Evolutionary conservation across 768 basidiomycete species (phyloP), one percentile per base, ranked within the genome.

Genomic region (Cystobasidiopsis lactophilus): DNA sequence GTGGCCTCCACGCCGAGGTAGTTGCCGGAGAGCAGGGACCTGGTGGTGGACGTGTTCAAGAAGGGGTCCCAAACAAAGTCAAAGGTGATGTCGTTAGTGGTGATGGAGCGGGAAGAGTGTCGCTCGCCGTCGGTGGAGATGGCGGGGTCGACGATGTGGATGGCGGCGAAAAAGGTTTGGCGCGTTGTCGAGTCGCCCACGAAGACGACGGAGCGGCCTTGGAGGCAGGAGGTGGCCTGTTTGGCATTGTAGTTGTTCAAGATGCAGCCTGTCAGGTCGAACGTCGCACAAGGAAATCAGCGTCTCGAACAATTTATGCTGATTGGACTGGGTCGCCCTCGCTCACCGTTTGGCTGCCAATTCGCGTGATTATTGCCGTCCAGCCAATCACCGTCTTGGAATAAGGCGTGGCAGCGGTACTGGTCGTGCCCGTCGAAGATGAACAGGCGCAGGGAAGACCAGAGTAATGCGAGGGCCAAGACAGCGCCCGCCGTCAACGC

Each of bases 31-130:
- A 81, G 67, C 44, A 76, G 62, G n/a, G 69, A 61, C 39, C 68
- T 62, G 16, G 77, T 72, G 50, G 69, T 68, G 1, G 80, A 75
- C 13, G 71, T 67, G 64, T 89, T 93, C 40, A 91, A 73, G 65
- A 76, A 91, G 16, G 86, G 86, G 60, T 89, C 86, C 86, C 86
- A 86, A 57, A 60, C 62, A 65, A 85, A 84, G 11, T 72, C 69
- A 18, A 83, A 63, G 16, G 69, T 60, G 46, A 70, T 72, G 23
- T 71, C 73, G 39, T 71, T 66, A 3, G 77, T 72, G 9, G 64
- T 64, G 26, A 78, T 68, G 3, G 60, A 65, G 59, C 80, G 69
- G 65, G 89, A 75, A 1, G 72, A 64, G 66, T 91, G 85, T 65
- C 81, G 85, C 52, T 72, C 68, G 24, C 73, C 73, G 43, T 77